phyloP scores from a whole-genome alignment of 2,329 filamentous ascomycete genomes.

The Cladorrhinum sp. region DNA sequence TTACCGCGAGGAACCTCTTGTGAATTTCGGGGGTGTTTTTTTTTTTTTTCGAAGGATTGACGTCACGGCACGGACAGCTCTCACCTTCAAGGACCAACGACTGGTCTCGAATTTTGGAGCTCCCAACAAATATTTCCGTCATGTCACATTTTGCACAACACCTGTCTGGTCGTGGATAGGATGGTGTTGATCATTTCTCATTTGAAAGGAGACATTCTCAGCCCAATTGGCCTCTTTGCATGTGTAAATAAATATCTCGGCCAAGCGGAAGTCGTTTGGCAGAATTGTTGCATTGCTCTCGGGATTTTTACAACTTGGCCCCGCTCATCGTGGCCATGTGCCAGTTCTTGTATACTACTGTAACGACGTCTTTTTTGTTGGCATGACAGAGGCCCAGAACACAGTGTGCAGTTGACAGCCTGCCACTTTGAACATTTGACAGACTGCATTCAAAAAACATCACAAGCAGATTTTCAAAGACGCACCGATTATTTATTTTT shows the following conservation, averaged over 20 bases:
- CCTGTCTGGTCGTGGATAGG: no score
- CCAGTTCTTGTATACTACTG: neutral
- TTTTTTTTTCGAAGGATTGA: slow-evolving; percentile 1
- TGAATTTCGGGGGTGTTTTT: neutral
- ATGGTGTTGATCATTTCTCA: neutral
- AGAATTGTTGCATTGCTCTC: neutral
- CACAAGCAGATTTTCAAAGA: no score
- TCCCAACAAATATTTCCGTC: neutral
- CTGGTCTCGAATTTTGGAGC: neutral
- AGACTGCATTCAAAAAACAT: no score
- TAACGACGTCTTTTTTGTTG: neutral
- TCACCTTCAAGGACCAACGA: neutral
- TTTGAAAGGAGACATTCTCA: neutral
- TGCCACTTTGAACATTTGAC: neutral
- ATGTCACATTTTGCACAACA: neutral
- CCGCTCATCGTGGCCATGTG: neutral
- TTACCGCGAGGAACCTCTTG: neutral
- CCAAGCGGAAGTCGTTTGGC: neutral
- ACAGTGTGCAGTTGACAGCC: no score
- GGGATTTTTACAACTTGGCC: neutral
- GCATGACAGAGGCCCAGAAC: neutral
- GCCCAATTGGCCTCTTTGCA: neutral
- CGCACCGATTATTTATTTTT: no score
- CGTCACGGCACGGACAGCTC: slow-evolving; percentile 2
- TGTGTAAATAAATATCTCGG: neutral